Evolutionary conservation across 768 basidiomycete genomes (phyloP).

Genomic region (Butyriboletus loyo): DNA sequence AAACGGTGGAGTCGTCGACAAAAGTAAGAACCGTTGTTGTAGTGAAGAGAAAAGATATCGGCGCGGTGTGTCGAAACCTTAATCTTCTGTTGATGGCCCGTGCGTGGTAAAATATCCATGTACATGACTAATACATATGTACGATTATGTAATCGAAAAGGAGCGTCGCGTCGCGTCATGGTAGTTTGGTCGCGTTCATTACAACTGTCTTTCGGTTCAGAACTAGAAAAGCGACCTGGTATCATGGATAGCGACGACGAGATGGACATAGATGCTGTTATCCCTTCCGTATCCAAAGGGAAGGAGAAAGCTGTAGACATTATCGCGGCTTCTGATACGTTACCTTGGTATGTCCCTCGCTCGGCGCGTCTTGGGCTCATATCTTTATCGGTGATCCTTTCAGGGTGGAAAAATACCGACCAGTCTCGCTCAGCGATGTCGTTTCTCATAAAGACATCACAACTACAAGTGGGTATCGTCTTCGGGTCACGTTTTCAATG

Average conservation of each 20-base stretch:
- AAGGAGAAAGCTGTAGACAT: conserved; percentile 63
- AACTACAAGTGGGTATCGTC: conserved; percentile 65
- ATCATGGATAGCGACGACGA: conserved; percentile 58
- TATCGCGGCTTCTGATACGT: conserved; percentile 46
- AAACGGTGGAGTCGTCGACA: conserved; percentile 92
- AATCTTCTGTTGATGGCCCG: conserved; percentile 42
- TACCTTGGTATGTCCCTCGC: conserved; percentile 70
- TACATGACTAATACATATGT: conserved; percentile 11
- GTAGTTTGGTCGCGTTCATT: neutral
- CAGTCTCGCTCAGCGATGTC: conserved; percentile 86
- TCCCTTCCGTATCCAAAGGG: conserved; percentile 47
- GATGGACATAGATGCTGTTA: conserved; percentile 42
- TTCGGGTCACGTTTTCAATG: neutral
- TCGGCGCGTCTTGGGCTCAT: neutral
- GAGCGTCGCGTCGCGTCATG: conserved; percentile 23
- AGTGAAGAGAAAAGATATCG: conserved; percentile 19
- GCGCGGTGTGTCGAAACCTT: conserved; percentile 23
- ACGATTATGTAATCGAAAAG: conserved; percentile 1
- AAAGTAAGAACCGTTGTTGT: conserved; percentile 59
- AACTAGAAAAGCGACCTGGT: neutral
- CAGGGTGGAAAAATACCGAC: conserved; percentile 98
- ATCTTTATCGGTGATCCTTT: neutral
- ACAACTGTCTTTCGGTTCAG: neutral
- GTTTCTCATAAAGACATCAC: conserved; percentile 97
- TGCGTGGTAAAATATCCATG: conserved; percentile 31